Conservation (phyloP, 768 basidiomycete species). For the Myochromella boudieri region DNA sequence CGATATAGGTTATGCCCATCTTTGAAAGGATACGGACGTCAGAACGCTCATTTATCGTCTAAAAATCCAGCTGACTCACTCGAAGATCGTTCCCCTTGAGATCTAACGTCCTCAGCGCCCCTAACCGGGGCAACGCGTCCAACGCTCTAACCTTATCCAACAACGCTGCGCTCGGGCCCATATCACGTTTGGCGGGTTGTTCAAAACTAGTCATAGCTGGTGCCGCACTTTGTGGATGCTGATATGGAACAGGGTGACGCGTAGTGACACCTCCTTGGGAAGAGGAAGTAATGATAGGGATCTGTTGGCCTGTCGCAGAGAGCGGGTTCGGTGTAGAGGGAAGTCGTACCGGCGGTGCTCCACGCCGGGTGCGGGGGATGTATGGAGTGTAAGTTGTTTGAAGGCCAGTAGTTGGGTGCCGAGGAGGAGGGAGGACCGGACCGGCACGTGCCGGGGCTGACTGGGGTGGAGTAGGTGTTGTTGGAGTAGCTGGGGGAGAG, state of each 20-base stretch:
- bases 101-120: conserved; percentile 86
- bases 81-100: conserved; percentile 89
- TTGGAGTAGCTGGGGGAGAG: conserved; percentile 28
- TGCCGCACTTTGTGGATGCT: conserved; percentile 12
- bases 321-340: conserved; percentile 44
- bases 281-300: conserved; percentile 72
- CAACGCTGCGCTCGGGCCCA: conserved; percentile 71
- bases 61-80: conserved; percentile 45
- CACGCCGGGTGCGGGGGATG: conserved; percentile 44
- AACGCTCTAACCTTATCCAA: conserved; percentile 89
- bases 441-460: conserved; percentile 25
- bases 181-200: conserved; percentile 29
- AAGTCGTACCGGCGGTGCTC: conserved; percentile 29
- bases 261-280: conserved; percentile 53
- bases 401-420: conserved; percentile 45
- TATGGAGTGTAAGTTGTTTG: conserved; percentile 85
- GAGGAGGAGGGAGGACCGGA: conserved; percentile 36
- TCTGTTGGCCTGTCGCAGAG: conserved; percentile 40
- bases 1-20: conserved; percentile 84
- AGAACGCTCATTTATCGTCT: conserved; percentile 3
- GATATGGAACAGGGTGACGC: conserved; percentile 32
- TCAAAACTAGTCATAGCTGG: conserved; percentile 21
- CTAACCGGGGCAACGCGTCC: conserved; percentile 82
- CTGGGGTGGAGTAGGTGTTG: conserved; percentile 27
- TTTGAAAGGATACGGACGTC: conserved; percentile 24